A percentile compares a stretch with the other conserved stretches of the same genome.
Evolutionary conservation across 257 asterid species (phyloP).

Genomic region (Phtheirospermum japonicum): DNA sequence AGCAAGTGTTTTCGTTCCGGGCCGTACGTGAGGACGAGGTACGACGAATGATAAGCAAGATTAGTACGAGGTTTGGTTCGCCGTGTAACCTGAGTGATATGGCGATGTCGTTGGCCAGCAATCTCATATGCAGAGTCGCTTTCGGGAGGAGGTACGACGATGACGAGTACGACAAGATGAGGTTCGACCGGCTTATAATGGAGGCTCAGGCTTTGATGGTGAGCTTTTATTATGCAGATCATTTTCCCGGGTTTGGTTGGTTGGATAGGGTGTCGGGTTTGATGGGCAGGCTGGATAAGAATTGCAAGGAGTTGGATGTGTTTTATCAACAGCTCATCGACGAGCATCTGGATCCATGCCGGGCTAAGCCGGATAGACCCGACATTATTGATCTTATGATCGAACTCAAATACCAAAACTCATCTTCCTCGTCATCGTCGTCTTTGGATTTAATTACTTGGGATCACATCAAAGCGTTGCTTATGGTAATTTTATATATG

Average conservation of each 20-base stretch:
- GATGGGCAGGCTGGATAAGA: conserved; percentile 12
- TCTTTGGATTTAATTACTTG: conserved; percentile 16
- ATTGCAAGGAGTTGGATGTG: conserved; percentile 32
- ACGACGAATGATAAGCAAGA: conserved; percentile 8
- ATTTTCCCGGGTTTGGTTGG: conserved; percentile 38
- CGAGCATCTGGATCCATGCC: conserved; percentile 29
- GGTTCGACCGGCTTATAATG: conserved; percentile 29
- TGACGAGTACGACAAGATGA: conserved; percentile 29
- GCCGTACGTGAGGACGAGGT: conserved; percentile 34
- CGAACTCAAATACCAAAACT: conserved; percentile 23
- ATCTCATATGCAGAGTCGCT: conserved; percentile 36
- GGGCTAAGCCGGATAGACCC: neutral
- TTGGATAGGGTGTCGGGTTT: conserved; percentile 36
- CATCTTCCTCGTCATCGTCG: conserved; percentile 11
- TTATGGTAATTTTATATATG: conserved; percentile 47
- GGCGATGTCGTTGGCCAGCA: conserved; percentile 36
- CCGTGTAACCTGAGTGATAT: conserved; percentile 16
- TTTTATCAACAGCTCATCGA: conserved; percentile 39
- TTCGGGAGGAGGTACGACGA: conserved; percentile 41
- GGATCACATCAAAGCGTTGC: conserved; percentile 47
- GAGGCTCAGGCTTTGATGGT: conserved; percentile 44
- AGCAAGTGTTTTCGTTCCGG: conserved; percentile 30
- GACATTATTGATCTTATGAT: conserved; percentile 45
- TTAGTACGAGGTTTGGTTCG: neutral
- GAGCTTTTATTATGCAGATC: conserved; percentile 32